Base-by-base conservation (phyloP, 2,329 filamentous ascomycete species). In the Arthrobotrys sphaeroides region DNA sequence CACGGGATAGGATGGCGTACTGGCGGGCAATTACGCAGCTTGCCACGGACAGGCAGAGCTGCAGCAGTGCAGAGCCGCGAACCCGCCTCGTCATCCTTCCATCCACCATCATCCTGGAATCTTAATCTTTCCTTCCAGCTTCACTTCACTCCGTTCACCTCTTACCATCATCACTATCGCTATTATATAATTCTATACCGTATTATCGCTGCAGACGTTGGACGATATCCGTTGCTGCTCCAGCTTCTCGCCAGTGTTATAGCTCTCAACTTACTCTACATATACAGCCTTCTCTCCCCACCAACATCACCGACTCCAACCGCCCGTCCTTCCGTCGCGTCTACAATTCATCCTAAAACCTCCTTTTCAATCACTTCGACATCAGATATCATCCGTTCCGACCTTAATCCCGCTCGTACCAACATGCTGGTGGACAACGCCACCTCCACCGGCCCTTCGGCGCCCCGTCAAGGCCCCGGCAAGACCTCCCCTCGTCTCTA, bases 401-500 rank as follows among this genome's bases (percentile, higher is more conserved):
- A 33, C 28, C 13, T 13, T 12, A 36, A n/a, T 31, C 22, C 40
- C 16, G 5, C 18, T 38, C 51, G 9, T 9, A 55, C 28, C 5
- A 33, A 33, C 28, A 55, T 55, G 51, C 51, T 55, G 51, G 51
- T 55, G 51, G 51, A 55, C 31, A 55, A 7, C 31, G 16, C 51
- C 51, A 36, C 51, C 16, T 38, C 51, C 51, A 55, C 51, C 31
- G 18, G 28, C 31, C 31, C 36, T n/a, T 12, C 36, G 10, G 24
- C 43, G 12, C 33, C 22, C 43, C 28, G 18, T 42, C 45, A 84
- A 78, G 33, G 33, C 81, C 85, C 84, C 77, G 84, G 85, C 69
- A 85, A 80, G 84, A 64, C 84, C 83, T 78, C 83, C 86, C 70
- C 82, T 84, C 73, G 83, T 85, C 60, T 80, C 53, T 78, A 66